Evolutionary conservation across 2,329 filamentous ascomycete genomes (phyloP).

Genomic region (Phialophora verrucosa): DNA sequence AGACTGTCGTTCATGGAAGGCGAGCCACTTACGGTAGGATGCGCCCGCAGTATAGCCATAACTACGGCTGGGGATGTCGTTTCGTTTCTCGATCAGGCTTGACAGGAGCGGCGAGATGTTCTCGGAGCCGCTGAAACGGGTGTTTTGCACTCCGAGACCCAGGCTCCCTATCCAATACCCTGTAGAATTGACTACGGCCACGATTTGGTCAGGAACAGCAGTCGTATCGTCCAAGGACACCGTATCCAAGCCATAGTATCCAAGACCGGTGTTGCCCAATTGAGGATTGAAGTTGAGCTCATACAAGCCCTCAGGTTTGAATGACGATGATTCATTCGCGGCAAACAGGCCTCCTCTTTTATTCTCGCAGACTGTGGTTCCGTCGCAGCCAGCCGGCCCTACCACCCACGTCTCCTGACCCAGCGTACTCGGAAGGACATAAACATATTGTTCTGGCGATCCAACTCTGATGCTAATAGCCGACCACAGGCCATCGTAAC

Average conservation of each 20-base stretch:
- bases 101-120: constrained; percentile 40
- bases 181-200: constrained; percentile 44
- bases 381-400: constrained; percentile 41
- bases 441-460: constrained; percentile 42
- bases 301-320: constrained; percentile 41
- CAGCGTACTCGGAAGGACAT: constrained; percentile 42
- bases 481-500: constrained; percentile 43
- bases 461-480: constrained; percentile 42
- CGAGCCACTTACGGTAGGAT: constrained; percentile 40
- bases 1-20: not conserved
- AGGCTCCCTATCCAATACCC: constrained; percentile 46
- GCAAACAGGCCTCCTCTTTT: constrained; percentile 44
- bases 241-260: constrained; percentile 48
- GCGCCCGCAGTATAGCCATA: constrained; percentile 46
- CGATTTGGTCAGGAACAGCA: constrained; percentile 41
- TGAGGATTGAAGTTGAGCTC: constrained; percentile 39
- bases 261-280: constrained; percentile 39
- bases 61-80: constrained; percentile 42
- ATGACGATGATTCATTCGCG: constrained; percentile 44
- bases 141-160: constrained; percentile 42
- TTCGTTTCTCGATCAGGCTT: constrained; percentile 41
- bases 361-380: constrained; percentile 39
- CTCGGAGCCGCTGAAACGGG: constrained; percentile 39
- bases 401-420: constrained; percentile 43
- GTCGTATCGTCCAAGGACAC: constrained; percentile 41